Evolutionary conservation across 257 asterid species (phyloP).

Genomic region (Solanum pimpinellifolium): DNA sequence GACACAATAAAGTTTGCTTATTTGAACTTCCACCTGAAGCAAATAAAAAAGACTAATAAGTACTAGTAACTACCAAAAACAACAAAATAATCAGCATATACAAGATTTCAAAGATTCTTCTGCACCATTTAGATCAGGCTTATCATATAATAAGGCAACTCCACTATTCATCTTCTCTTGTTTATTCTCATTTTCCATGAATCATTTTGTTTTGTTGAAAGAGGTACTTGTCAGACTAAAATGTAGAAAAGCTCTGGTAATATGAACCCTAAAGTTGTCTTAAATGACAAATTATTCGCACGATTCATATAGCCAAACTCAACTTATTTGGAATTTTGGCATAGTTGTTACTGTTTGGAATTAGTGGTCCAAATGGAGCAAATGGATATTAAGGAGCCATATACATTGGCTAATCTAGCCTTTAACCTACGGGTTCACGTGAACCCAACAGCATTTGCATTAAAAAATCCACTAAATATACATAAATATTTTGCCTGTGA

Average conservation of each 20-base stretch:
- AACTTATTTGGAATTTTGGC: not conserved
- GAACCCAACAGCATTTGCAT: not conserved
- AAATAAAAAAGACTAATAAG: not conserved
- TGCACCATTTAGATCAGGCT: not conserved
- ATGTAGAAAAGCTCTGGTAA: not conserved
- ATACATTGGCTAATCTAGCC: not conserved
- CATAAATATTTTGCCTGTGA: not conserved
- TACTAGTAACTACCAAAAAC: not conserved
- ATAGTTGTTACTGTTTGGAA: not conserved
- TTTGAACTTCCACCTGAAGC: slow-evolving; percentile 73
- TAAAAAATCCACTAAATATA: not conserved
- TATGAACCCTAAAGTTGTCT: not conserved
- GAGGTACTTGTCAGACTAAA: not conserved
- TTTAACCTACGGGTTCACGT: not conserved
- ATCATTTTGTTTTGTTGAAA: not conserved
- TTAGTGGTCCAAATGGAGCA: not conserved
- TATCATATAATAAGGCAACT: not conserved
- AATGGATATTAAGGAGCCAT: not conserved
- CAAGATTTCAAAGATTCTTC: not conserved
- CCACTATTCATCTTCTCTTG: not conserved
- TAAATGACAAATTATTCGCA: not conserved
- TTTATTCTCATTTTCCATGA: not conserved
- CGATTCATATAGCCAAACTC: not conserved
- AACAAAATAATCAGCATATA: not conserved
- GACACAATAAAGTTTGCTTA: slow-evolving; percentile 49